These are phyloP conservation scores for Euclidium syriacum DNA, from an alignment of 345 rosid species.

Conservation along the genomic window DNA sequence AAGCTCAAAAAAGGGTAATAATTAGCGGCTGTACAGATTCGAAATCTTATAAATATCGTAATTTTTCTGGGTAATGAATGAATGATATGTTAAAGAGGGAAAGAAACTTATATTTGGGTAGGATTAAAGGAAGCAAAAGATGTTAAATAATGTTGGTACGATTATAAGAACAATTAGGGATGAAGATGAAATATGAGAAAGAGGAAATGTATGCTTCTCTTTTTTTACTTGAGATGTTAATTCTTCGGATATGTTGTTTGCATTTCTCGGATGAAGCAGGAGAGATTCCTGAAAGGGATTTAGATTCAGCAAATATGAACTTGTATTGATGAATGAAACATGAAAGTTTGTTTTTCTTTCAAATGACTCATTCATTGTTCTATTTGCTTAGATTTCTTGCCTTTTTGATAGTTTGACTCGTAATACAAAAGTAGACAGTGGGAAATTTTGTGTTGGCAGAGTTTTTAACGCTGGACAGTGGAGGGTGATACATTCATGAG, in stretches of 20 bases:
- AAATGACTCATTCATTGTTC: background rate
- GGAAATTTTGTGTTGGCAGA: background rate
- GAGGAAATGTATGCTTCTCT: constrained; percentile 18
- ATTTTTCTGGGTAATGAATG: constrained; percentile 8
- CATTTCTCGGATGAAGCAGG: background rate
- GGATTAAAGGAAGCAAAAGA: background rate
- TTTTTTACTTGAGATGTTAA: background rate
- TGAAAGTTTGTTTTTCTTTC: background rate
- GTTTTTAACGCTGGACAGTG: background rate
- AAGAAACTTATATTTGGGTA: background rate
- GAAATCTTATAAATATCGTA: constrained; percentile 22
- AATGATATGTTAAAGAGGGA: background rate
- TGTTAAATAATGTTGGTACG: constrained; percentile 18
- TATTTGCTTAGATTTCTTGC: background rate
- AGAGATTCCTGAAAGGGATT: background rate
- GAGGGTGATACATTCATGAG: background rate
- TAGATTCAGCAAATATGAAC: background rate
- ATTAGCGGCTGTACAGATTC: constrained; percentile 28
- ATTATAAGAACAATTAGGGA: constrained; percentile 14
- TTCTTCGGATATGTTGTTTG: constrained; percentile 1
- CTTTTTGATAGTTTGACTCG: background rate
- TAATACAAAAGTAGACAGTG: background rate
- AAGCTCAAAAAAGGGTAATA: constrained; percentile 10
- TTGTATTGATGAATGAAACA: constrained; percentile 5
- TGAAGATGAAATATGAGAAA: background rate